These are phyloP conservation scores for Chlorencoelia australis DNA, from an alignment of 2,329 filamentous ascomycete genomes.

Conservation along the genomic window DNA sequence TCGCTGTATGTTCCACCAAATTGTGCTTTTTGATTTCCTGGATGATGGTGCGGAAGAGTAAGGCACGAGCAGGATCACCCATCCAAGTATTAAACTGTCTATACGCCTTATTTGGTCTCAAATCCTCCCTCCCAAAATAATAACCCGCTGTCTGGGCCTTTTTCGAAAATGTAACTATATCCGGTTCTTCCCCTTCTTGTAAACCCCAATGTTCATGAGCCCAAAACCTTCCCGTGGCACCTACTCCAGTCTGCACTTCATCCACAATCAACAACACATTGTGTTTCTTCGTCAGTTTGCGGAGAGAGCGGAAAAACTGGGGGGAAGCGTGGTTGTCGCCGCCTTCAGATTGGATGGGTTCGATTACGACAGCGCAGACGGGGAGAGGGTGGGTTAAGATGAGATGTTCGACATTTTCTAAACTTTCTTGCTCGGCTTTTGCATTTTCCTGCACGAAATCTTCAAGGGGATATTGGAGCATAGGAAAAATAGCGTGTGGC, in stretches of 20 bases:
- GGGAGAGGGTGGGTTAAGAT: conserved; percentile 59
- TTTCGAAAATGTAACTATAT: conserved; percentile 85
- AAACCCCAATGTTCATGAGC: conserved; percentile 79
- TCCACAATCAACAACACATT: conserved; percentile 69
- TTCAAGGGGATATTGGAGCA: conserved; percentile 66
- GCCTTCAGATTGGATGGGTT: conserved; percentile 76
- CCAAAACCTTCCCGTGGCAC: conserved; percentile 83
- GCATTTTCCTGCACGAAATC: conserved; percentile 59
- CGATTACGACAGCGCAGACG: conserved; percentile 63
- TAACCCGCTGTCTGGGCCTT: conserved; percentile 80
- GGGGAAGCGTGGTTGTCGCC: conserved; percentile 77
- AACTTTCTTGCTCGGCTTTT: conserved; percentile 60
- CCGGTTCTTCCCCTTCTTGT: conserved; percentile 55
- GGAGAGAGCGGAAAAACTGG: conserved; percentile 66
- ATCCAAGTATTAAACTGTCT: conserved; percentile 87
- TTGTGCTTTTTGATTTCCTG: conserved; percentile 60
- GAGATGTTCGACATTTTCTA: conserved; percentile 62
- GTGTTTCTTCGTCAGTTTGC: conserved; percentile 60
- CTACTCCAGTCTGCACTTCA: conserved; percentile 75
- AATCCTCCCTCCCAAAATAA: conserved; percentile 65
- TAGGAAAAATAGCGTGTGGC: conserved; percentile 75
- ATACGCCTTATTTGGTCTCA: conserved; percentile 73
- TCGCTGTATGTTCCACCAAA: conserved; percentile 54
- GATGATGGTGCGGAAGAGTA: conserved; percentile 71
- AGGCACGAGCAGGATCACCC: conserved; percentile 67